Evolutionary conservation across 306 rosid species (phyloP), one percentile per base, ranked within the genome.

Genomic region (Fragaria iinumae): DNA sequence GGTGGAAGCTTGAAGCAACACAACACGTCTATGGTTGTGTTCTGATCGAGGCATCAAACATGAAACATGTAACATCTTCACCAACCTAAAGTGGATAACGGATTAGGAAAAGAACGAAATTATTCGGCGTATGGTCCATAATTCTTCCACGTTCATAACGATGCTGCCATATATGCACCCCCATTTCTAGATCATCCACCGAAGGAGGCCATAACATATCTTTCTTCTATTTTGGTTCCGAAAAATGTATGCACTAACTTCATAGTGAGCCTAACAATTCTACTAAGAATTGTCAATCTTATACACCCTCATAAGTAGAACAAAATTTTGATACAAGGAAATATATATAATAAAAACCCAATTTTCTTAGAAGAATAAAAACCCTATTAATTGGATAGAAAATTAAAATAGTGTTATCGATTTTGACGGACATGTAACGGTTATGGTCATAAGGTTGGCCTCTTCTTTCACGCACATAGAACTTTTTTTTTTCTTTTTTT

Each of bases 51-150:
- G 69, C 70, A 27, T 74, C 77, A 74, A 74, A 74, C 77, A 17
- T 34, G 45, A 59, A 74, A 74, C 77, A 44, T 64, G 69, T 23
- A 55, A 73, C 77, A 56, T 39, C 25, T 17, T 25, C 57, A 43
- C 44, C 57, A 25, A 60, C 67, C 56, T 14, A 76, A 76, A 50
- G 20, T 76, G 50, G 80, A 67, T 39, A 76, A 67, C 32, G 25
- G 66, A 25, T 8, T 23, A 25, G 45, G 39, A 25, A 38, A 53
- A 38, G 25, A 56, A 39, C 53, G 68, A 8, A 8, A 73, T 41
- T 73, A 57, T 73, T 56, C 41, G 32, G 41, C 67, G 17, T 27
- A 41, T 39, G 11, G 32, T 56, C 76, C 76, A 72, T 14, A 55
- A 53, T 3, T 13, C 48, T 44, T 44, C 48, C 48, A 44, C 11